Evolutionary conservation across 1,284 basidiomycete species (phyloP).

Genomic region (Ustilago nuda): DNA sequence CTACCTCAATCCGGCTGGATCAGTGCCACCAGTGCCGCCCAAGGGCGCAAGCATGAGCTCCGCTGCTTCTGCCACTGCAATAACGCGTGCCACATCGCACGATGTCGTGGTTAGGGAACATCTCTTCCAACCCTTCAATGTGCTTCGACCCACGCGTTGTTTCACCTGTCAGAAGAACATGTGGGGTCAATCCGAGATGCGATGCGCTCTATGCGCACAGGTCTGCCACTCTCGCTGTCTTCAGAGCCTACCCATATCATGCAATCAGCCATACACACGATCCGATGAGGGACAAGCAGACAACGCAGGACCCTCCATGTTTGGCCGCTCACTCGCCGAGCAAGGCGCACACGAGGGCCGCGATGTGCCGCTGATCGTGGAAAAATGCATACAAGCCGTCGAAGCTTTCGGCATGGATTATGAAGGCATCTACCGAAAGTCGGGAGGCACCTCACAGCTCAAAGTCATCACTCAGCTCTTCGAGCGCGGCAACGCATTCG

Average conservation of each 20-base stretch:
- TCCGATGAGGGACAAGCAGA: constrained; percentile 50
- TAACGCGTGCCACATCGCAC: constrained; percentile 46
- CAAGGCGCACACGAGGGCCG: constrained; percentile 82
- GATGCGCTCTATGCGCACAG: constrained; percentile 75
- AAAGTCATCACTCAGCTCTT: constrained; percentile 94
- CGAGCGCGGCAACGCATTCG: constrained; percentile 90
- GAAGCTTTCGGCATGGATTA: constrained; percentile 77
- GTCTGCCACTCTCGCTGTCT: constrained; percentile 61
- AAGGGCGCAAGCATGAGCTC: constrained; percentile 22
- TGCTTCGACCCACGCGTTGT: constrained; percentile 88
- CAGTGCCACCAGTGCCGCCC: constrained; percentile 44
- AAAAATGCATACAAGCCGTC: constrained; percentile 76
- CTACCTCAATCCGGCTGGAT: constrained; percentile 1
- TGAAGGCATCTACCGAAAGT: constrained; percentile 97
- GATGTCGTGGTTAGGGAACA: constrained; percentile 73
- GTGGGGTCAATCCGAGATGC: constrained; percentile 91
- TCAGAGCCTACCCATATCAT: constrained; percentile 57
- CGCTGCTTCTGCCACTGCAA: constrained; percentile 6
- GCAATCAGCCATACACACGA: constrained; percentile 55
- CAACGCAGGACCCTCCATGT: constrained; percentile 78
- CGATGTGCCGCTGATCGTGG: constrained; percentile 87
- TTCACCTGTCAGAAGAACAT: constrained; percentile 97
- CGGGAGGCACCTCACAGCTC: constrained; percentile 89
- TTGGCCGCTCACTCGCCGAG: constrained; percentile 85
- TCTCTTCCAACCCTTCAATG: constrained; percentile 87